Conservation (phyloP, 78 protist species). For the Blattamonas nauphoetae region DNA sequence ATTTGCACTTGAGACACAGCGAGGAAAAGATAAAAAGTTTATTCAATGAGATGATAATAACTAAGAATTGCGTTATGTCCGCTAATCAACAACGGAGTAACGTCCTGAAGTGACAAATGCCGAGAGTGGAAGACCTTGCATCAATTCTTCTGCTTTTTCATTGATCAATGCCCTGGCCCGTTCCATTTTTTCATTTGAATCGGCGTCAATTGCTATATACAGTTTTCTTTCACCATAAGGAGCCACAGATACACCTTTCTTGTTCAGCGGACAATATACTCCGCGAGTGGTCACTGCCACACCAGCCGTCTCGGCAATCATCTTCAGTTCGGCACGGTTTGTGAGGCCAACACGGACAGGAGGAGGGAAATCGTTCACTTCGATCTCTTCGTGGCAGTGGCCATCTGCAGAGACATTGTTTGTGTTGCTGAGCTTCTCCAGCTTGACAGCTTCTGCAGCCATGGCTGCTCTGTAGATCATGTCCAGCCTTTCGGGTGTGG, state of each 20-base stretch:
- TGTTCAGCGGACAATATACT: background rate
- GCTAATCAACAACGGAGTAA: too few species aligned
- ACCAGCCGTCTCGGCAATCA: background rate
- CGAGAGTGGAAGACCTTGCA: too few species aligned
- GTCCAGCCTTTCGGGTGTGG: background rate
- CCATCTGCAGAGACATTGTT: background rate
- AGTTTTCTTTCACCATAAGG: conserved; percentile 1
- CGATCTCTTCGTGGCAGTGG: conserved; percentile 52
- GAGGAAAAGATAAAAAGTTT: too few species aligned
- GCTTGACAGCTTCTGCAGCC: conserved; percentile 1
- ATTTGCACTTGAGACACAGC: too few species aligned
- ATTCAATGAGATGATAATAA: too few species aligned
- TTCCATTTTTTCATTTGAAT: background rate
- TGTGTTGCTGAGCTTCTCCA: background rate
- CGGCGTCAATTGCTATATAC: background rate
- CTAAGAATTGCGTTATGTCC: too few species aligned
- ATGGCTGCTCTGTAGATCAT: background rate
- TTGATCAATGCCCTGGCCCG: background rate
- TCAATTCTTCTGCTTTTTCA: too few species aligned
- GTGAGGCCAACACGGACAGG: conserved; percentile 53
- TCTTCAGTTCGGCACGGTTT: background rate
- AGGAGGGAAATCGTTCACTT: conserved; percentile 84
- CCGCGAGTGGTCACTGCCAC: background rate
- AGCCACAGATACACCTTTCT: background rate
- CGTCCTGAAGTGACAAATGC: too few species aligned